Conservation (phyloP, 345 rosid species). For the Acer saccharum region DNA sequence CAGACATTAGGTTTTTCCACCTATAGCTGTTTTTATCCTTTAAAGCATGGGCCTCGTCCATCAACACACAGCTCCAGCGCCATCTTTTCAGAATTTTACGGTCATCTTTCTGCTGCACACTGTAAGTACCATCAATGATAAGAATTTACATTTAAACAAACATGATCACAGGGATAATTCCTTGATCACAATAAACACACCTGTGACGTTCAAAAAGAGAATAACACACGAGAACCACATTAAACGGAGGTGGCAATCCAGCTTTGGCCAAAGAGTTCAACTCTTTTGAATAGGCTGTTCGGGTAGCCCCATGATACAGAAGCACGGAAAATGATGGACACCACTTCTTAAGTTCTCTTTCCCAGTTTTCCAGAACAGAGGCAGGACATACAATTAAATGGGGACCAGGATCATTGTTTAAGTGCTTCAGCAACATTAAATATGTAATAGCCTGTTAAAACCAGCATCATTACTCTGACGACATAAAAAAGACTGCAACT, state of each 20-base stretch:
- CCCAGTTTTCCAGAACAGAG: slow-evolving; percentile 97
- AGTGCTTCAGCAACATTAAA: slow-evolving; percentile 68
- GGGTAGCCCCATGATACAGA: slow-evolving; percentile 78
- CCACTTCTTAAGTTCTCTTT: slow-evolving; percentile 95
- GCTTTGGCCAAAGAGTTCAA: slow-evolving; percentile 73
- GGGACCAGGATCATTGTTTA: slow-evolving; percentile 90
- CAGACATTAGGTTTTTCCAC: slow-evolving; percentile 96
- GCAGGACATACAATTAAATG: slow-evolving; percentile 98
- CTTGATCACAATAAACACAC: slow-evolving; percentile 38
- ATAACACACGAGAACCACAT: slow-evolving; percentile 93
- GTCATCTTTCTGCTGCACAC: slow-evolving; percentile 97
- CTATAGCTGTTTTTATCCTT: slow-evolving; percentile 95
- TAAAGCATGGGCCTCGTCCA: slow-evolving; percentile 99
- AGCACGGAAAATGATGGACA: slow-evolving; percentile 94
- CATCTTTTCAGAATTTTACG: slow-evolving; percentile 84
- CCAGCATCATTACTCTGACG: slow-evolving; percentile 26
- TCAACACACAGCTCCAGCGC: slow-evolving; percentile 97
- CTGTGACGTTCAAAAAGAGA: slow-evolving; percentile 97
- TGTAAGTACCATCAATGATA: slow-evolving; percentile 38
- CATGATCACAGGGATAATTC: slow-evolving; percentile 19
- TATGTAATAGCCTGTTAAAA: slow-evolving; percentile 82
- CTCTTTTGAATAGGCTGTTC: slow-evolving; percentile 84
- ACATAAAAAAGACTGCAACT: not conserved
- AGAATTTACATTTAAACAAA: slow-evolving; percentile 16
- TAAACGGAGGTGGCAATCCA: slow-evolving; percentile 87